A percentile compares a stretch with the other conserved stretches of the same genome.
phyloP scores from a whole-genome alignment of 768 basidiomycete species.

The Termitomyces sp. region DNA sequence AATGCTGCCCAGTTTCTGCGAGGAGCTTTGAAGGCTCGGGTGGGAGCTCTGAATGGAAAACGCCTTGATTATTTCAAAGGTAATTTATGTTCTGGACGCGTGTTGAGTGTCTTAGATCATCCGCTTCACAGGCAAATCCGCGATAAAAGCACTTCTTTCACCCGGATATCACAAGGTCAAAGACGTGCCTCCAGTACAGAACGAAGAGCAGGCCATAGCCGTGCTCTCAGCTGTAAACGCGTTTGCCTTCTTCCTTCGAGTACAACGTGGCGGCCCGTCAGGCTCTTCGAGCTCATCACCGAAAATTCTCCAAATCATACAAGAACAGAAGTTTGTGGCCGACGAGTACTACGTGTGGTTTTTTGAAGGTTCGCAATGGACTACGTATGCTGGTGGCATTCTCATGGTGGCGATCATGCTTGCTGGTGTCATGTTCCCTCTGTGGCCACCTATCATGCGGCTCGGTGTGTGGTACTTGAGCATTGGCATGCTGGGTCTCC shows the following conservation, averaged over 20 bases:
- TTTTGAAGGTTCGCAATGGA: conserved; percentile 91
- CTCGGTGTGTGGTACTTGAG: conserved; percentile 95
- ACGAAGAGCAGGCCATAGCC: conserved; percentile 68
- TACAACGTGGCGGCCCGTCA: conserved; percentile 68
- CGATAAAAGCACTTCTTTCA: conserved; percentile 85
- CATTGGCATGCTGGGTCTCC: conserved; percentile 79
- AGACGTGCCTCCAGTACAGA: conserved; percentile 65
- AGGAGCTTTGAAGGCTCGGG: conserved; percentile 81
- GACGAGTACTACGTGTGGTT: conserved; percentile 96
- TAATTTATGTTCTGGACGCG: conserved; percentile 25
- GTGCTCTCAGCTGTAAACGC: conserved; percentile 69
- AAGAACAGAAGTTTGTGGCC: conserved; percentile 70
- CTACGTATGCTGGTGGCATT: conserved; percentile 84
- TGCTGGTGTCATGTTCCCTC: conserved; percentile 97
- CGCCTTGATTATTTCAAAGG: conserved; percentile 98
- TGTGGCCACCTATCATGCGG: conserved; percentile 93
- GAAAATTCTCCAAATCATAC: conserved; percentile 74
- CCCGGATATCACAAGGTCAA: conserved; percentile 90
- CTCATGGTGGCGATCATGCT: conserved; percentile 93
- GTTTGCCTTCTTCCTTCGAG: conserved; percentile 88
- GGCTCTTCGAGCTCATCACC: conserved; percentile 69
- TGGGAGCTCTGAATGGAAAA: conserved; percentile 90
- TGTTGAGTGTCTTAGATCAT: background rate
- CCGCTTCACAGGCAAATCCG: conserved; percentile 71
- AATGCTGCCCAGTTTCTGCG: conserved; percentile 86